Conservation (phyloP, 1,139 yeast genomes). For the Debaryomycetaceae sp. region DNA sequence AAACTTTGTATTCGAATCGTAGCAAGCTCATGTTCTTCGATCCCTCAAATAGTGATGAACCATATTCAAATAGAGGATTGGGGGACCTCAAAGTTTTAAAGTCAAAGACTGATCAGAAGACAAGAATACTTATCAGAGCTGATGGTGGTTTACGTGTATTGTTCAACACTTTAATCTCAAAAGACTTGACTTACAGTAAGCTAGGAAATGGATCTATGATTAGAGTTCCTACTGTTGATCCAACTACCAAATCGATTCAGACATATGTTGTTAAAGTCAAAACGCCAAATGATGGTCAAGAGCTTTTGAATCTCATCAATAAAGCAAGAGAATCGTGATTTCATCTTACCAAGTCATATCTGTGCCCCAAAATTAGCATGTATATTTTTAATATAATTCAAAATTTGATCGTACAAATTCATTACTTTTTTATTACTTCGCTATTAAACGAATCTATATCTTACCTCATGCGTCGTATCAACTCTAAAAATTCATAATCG, state of each 20-base stretch:
- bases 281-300: conserved; percentile 61
- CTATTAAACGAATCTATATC: background rate
- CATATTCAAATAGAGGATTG: conserved; percentile 64
- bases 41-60: conserved; percentile 43
- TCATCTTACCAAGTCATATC: background rate
- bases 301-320: conserved; percentile 54
- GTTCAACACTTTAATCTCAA: conserved; percentile 56
- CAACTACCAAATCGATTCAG: conserved; percentile 35
- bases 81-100: conserved; percentile 78
- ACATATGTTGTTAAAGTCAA: conserved; percentile 74
- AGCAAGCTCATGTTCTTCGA: conserved; percentile 69
- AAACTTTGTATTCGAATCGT: conserved; percentile 57
- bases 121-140: conserved; percentile 76
- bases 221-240: conserved; percentile 54
- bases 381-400: background rate
- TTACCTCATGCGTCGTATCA: conserved; percentile 7
- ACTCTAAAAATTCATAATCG: conserved; percentile 45
- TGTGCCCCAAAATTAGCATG: background rate
- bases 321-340: conserved; percentile 22
- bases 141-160: conserved; percentile 86
- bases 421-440: background rate
- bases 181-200: conserved; percentile 51
- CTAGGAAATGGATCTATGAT: conserved; percentile 60
- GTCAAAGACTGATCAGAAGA: conserved; percentile 53
- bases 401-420: background rate